phyloP scores from a whole-genome alignment of 1,284 basidiomycete genomes.

The Melampsora larici-populina region DNA sequence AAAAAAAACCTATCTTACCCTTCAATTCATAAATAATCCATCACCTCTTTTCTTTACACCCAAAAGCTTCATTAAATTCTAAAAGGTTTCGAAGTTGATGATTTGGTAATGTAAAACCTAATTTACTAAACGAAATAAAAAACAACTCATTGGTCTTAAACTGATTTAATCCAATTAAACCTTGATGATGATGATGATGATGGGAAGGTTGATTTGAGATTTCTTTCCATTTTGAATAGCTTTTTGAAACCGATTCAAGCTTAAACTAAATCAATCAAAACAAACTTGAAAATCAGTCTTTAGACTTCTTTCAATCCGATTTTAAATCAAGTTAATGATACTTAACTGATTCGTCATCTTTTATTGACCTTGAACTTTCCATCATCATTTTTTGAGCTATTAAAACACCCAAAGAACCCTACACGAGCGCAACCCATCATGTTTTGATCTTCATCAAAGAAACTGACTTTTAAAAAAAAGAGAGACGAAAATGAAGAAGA shows the following conservation, averaged over 20 bases:
- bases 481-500: too few species aligned
- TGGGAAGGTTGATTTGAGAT: background rate
- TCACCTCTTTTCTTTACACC: background rate
- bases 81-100: background rate
- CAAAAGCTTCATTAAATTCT: background rate
- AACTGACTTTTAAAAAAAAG: too few species aligned
- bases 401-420: background rate
- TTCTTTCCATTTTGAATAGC: background rate
- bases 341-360: background rate
- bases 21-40: background rate
- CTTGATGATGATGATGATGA: background rate
- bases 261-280: too few species aligned
- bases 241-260: background rate
- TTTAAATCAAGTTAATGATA: background rate
- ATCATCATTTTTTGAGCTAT: background rate
- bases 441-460: too few species aligned
- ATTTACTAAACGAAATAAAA: slow-evolving; percentile 12
- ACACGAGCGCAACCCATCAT: background rate
- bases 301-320: too few species aligned
- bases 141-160: background rate
- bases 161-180: background rate
- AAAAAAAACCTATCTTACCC: too few species aligned
- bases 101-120: background rate
- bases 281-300: background rate
- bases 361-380: background rate